These are phyloP conservation scores for Aspergillus ellipticus DNA, from an alignment of 495 filamentous ascomycete species.

Conservation along the genomic window DNA sequence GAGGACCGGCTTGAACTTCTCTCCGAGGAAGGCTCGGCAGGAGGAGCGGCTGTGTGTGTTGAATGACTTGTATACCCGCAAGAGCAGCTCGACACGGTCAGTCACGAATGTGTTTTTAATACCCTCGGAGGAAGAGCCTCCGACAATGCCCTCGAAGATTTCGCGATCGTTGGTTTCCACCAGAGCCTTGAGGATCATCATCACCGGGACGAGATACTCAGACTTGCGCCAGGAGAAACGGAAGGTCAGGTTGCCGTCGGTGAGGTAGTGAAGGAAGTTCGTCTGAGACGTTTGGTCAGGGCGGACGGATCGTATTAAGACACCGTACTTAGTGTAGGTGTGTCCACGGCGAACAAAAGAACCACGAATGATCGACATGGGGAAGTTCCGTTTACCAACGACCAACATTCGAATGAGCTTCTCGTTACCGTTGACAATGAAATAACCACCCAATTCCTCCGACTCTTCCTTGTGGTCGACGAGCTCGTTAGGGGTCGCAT, in stretches of 20 bases:
- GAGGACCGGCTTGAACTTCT: slow-evolving; percentile 84
- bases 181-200: slow-evolving; percentile 95
- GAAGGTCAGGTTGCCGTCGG: slow-evolving; percentile 92
- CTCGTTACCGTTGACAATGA: slow-evolving; percentile 67
- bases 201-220: slow-evolving; percentile 86
- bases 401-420: slow-evolving; percentile 93
- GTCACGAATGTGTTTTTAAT: slow-evolving; percentile 87
- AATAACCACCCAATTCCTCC: slow-evolving; percentile 91
- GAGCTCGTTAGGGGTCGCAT: slow-evolving; percentile 73
- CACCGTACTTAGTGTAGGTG: slow-evolving; percentile 81
- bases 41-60: slow-evolving; percentile 71
- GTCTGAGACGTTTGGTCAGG: slow-evolving; percentile 97
- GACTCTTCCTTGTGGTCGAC: slow-evolving; percentile 87
- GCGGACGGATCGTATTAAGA: slow-evolving; percentile 85
- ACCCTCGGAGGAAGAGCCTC: slow-evolving; percentile 66
- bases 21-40: slow-evolving; percentile 78
- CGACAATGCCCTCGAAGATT: slow-evolving; percentile 87
- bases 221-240: slow-evolving; percentile 98
- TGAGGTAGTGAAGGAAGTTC: slow-evolving; percentile 93
- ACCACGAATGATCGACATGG: slow-evolving; percentile 85
- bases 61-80: slow-evolving; percentile 91
- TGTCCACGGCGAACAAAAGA: slow-evolving; percentile 83
- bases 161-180: slow-evolving; percentile 94
- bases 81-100: slow-evolving; percentile 85
- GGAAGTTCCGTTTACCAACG: slow-evolving; percentile 83